Percentiles rank a stretch among this genome's conserved stretches.
Evolutionary conservation across 2,329 filamentous ascomycete species (phyloP).

Genomic region (Xylaria hypoxylon): DNA sequence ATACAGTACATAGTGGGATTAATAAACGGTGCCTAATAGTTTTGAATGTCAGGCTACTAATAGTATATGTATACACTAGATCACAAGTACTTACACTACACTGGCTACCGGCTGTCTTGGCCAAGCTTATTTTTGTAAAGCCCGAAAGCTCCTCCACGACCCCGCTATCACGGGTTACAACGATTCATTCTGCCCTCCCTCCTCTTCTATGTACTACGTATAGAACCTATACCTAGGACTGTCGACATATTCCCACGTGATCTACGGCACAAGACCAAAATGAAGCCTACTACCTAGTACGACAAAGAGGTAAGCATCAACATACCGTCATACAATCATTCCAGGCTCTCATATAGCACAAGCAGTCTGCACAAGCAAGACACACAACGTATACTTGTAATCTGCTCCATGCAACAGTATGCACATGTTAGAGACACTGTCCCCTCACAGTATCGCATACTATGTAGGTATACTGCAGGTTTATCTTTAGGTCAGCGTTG

Average conservation of each 20-base stretch:
- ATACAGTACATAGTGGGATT: too few relatives aligned
- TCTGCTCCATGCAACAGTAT: constrained; percentile 30
- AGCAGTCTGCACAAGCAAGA: background rate
- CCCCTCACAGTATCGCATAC: constrained; percentile 45
- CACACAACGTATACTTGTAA: constrained; percentile 2
- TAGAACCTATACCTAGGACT: background rate
- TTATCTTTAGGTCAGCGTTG: constrained; percentile 47
- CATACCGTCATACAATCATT: constrained; percentile 3
- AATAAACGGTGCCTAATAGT: too few relatives aligned
- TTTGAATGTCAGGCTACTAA: too few relatives aligned
- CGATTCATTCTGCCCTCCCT: background rate
- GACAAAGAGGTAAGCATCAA: constrained; percentile 2
- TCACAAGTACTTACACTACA: too few relatives aligned
- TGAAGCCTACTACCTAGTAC: background rate
- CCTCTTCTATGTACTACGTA: too few relatives aligned
- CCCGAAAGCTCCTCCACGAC: constrained; percentile 4
- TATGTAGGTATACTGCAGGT: constrained; percentile 48
- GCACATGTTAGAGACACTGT: constrained; percentile 41
- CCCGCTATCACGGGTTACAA: constrained; percentile 15
- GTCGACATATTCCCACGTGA: background rate
- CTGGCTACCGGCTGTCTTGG: too few relatives aligned
- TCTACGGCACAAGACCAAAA: too few relatives aligned
- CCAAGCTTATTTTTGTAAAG: background rate
- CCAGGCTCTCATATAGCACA: background rate
- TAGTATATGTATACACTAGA: too few relatives aligned